phyloP scores from a whole-genome alignment of 1,284 basidiomycete species.

The Ceratobasidium sp. region DNA sequence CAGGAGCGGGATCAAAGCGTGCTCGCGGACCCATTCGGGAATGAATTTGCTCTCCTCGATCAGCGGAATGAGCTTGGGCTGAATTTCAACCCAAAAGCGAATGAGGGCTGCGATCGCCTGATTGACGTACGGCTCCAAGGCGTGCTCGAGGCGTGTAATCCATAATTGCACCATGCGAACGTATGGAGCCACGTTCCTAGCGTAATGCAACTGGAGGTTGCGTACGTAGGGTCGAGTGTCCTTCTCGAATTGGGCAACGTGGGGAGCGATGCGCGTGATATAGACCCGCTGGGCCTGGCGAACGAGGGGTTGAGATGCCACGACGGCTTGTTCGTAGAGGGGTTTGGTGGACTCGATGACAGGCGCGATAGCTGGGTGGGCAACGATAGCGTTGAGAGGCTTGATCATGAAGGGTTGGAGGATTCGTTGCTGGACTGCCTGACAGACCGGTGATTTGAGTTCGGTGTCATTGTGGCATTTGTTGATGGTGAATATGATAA shows the following conservation, averaged over 20 bases:
- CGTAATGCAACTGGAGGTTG: slow-evolving; percentile 41
- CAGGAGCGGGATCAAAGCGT: slow-evolving; percentile 40
- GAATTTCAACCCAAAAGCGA: slow-evolving; percentile 27
- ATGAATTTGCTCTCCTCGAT: slow-evolving; percentile 41
- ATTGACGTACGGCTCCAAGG: slow-evolving; percentile 43
- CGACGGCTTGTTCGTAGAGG: slow-evolving; percentile 12
- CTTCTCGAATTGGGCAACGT: slow-evolving; percentile 31
- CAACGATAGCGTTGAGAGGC: slow-evolving; percentile 22
- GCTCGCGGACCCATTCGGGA: slow-evolving; percentile 35
- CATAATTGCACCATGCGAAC: slow-evolving; percentile 28
- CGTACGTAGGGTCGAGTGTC: slow-evolving; percentile 41
- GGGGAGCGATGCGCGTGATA: slow-evolving; percentile 40
- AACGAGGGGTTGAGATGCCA: slow-evolving; percentile 10
- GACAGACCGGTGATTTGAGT: slow-evolving; percentile 37
- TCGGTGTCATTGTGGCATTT: slow-evolving; percentile 33
- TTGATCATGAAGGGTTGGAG: slow-evolving; percentile 26
- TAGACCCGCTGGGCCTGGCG: background rate
- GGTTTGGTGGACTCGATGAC: slow-evolving; percentile 22
- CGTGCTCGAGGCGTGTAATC: slow-evolving; percentile 24
- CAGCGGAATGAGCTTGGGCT: slow-evolving; percentile 40
- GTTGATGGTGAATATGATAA: slow-evolving; percentile 24
- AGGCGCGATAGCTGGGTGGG: slow-evolving; percentile 41
- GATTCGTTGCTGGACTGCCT: slow-evolving; percentile 31
- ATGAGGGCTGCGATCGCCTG: slow-evolving; percentile 21
- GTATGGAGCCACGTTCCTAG: slow-evolving; percentile 27